Conservation (phyloP, 1,284 basidiomycete genomes). For the Apiotrichum gamsii region DNA sequence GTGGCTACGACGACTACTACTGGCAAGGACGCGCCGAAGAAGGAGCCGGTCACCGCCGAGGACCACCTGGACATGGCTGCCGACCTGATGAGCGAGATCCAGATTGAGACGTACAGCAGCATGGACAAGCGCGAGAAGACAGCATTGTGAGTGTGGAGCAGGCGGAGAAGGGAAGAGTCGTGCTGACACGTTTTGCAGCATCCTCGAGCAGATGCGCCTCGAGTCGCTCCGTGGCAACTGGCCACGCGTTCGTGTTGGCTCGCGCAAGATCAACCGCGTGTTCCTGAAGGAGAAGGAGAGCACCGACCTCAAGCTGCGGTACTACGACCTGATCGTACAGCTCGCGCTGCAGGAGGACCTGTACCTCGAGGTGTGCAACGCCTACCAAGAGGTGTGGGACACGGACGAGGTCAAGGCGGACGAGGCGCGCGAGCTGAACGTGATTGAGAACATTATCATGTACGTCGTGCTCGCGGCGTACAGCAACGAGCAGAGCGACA, state of each 20-base stretch:
- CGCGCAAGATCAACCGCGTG: constrained; percentile 88
- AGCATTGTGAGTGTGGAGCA: constrained; percentile 69
- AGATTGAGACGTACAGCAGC: constrained; percentile 97
- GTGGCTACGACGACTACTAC: constrained; percentile 11
- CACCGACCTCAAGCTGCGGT: constrained; percentile 90
- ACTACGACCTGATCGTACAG: constrained; percentile 93
- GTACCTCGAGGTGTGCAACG: constrained; percentile 90
- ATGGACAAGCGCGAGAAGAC: constrained; percentile 99
- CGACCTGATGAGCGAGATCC: constrained; percentile 85
- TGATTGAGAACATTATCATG: constrained; percentile 87
- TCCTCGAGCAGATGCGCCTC: constrained; percentile 96
- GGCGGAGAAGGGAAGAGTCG: not conserved
- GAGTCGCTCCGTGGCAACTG: constrained; percentile 70
- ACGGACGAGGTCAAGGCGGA: constrained; percentile 86
- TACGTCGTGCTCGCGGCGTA: constrained; percentile 90
- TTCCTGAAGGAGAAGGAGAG: constrained; percentile 85
- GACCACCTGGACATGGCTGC: constrained; percentile 72
- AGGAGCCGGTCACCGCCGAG: constrained; percentile 45
- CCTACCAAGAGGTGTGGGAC: constrained; percentile 94
- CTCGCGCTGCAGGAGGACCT: constrained; percentile 76
- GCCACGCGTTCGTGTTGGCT: constrained; percentile 83
- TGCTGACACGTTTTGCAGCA: too few relatives aligned
- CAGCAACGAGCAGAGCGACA: constrained; percentile 95
- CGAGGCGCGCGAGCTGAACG: constrained; percentile 64
- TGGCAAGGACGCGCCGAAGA: constrained; percentile 37